Base-by-base conservation (phyloP, 345 rosid species). In the Citrus australasica region DNA sequence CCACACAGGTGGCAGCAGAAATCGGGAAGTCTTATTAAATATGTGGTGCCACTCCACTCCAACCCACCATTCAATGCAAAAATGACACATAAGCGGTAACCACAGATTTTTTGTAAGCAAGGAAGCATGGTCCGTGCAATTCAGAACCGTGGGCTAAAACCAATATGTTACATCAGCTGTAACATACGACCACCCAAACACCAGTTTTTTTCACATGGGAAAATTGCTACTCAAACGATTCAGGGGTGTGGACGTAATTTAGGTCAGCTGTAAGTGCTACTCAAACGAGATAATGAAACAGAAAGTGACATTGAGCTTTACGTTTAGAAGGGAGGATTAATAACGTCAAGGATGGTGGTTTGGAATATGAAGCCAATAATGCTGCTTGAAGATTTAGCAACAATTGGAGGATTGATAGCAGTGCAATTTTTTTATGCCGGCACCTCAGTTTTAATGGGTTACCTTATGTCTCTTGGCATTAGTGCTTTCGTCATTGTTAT, bases 401-500 rank as follows among this genome's bases (percentile, higher is more conserved):
- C 91, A 32, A 67, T 88, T 21, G 97, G 88, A 67, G 98, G 98
- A 28, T 86, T 91, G 83, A 69, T 89, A 17, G 86, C 51, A 38
- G 86, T 89, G 77, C 99, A 94, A 76, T 83, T 93, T 80, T 86
- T 91, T 32, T 90, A 85, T 78, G 96, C 96, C 35, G 92, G 83
- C 16, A 90, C 83, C 75, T 83, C 98, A 0, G 71, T 92, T 77
- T 81, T 91, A 67, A 83, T 90, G 89, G 88, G 91, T 78, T 90
- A 90, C 83, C 79, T 97, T 53, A 92, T 91, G 98, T 90, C 98
- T 22, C 83, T 92, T 37, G 94, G 98, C 72, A 88, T 94, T 38
- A 76, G 80, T 46, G 83, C 94, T 82, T 85, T 87, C 30, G 83
- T 94, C 77, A 90, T 93, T 88, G 86, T 90, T 79, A 87, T 91